Base-by-base conservation (phyloP, 352 stramenopile genomes). In the Pythium phragmiticola region DNA sequence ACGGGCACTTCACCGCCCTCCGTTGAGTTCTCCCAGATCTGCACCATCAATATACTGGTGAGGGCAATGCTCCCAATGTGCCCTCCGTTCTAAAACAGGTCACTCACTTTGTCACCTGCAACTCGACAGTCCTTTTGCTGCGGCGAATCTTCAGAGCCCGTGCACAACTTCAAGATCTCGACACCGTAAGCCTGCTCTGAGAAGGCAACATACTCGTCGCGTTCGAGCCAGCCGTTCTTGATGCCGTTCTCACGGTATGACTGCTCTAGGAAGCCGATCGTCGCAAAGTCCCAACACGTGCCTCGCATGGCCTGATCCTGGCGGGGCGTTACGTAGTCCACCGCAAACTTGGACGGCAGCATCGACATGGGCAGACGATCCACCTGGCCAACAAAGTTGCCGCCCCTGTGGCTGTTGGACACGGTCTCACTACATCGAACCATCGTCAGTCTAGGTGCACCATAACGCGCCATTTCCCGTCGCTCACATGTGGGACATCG, bases 221-320 rank as follows among this genome's bases (percentile, higher is more conserved):
- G 60, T 2, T 76, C 68, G 6, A 93, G 82, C 84, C 84, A 93
- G 33, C 78, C 82, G 28, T 87, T 81, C 37, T 59, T 61, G 30
- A 91, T 64, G 45, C 82, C 84, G 21, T 89, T 75, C 30, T 80
- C 80, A 28, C 84, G 77, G 63, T 93, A 93, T 56, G 82, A 90
- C 59, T 89, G 80, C 66, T 93, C 84, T 37, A 93, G 63, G 56
- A 91, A 86, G 26, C 77, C 77, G 47, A 93, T 84, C 7, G 84
- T 91, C 3, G 84, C 82, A 53, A 93, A 93, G 66, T 93, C 84
- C 84, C 84, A 93, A 67, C 84, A 93, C 4, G 82, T 93, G 41
- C 84, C 84, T 41, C 84, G 84, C 41, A 85, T 77, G 52, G 82
- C 78, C 62, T 93, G 84, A 51, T 93, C 75, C 63, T 90, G 75